Evolutionary conservation across 805 yeast genomes (phyloP).

Genomic region (Yarrowia phangngaensis): DNA sequence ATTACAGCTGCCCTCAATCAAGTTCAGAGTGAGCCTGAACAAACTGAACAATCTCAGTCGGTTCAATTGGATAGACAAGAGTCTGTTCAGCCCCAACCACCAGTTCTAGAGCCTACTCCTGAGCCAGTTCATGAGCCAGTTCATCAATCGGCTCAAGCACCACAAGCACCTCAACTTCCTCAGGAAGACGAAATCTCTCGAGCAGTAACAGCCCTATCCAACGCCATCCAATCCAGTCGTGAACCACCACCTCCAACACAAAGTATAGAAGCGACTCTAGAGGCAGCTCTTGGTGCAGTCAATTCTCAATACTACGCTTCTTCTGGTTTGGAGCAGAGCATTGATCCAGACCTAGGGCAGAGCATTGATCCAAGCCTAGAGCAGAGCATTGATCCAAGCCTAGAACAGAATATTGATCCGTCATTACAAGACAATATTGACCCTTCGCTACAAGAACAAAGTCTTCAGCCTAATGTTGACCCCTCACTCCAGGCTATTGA

Average conservation of each 20-base stretch:
- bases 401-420: too few species aligned
- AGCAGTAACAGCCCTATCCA: constrained; percentile 11
- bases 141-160: constrained; percentile 1
- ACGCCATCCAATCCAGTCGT: too few species aligned
- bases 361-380: too few species aligned
- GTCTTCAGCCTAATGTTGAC: constrained; percentile 9
- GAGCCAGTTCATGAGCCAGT: neutral
- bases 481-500: constrained; percentile 1
- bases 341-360: too few species aligned
- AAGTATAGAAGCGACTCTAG: constrained; percentile 16
- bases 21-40: neutral
- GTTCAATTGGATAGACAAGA: too few species aligned
- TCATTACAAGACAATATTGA: too few species aligned
- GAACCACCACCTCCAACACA: too few species aligned
- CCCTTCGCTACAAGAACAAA: too few species aligned
- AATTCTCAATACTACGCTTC: too few species aligned
- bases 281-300: constrained; percentile 17
- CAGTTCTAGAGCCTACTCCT: neutral
- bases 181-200: constrained; percentile 13
- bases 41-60: too few species aligned
- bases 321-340: too few species aligned
- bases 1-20: constrained; percentile 16
- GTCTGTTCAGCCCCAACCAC: neutral
- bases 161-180: constrained; percentile 16
- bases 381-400: too few species aligned